Evolutionary conservation across 495 filamentous ascomycete species (phyloP), one percentile per base, ranked within the genome.

Genomic region (Podospora didyma): DNA sequence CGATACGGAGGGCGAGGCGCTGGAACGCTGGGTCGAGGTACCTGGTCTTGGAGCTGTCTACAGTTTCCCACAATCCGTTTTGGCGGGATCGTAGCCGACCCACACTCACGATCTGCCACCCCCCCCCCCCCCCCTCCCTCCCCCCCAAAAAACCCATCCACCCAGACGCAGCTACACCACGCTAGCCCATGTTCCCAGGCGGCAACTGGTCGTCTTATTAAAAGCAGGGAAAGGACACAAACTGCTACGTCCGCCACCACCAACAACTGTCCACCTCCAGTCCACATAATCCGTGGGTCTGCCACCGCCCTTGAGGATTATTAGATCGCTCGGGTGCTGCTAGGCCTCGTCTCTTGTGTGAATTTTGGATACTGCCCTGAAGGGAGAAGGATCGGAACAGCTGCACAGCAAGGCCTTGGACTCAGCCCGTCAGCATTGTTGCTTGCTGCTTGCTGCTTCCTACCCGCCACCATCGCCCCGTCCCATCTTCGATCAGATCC

Each of bases 41-140:
- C 26, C 26, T 42, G 39, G 39, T 42, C 39, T 42, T 42, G 12
- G 39, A 42, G 39, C n/a, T 49, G 21, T 23, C n/a, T 21, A 35
- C 26, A 37, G 20, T 7, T 17, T 16, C 55, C 26, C 42, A 46
- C 46, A 50, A 58, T 44, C 59, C 59, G 57, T 48, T 61, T 49
- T 54, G 54, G 50, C 55, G 53, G 50, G 51, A 53, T 50, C n/a
- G 39, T 28, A 34, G 17, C 49, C 23, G 53, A 31, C 52, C 46
- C 51, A 54, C 48, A 51, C 48, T 45, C 44, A 51, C 51, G 20
- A 45, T 47, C 41, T 23, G 28, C 17, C 51, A 19, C 21, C 17
- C 41, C 42, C 34, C 42, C 26, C 34, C 41, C 46, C 41, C n/a
- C 20, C 12, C 51, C 48, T 48, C 10, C 47, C 35, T 41, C 19